Percentiles rank a stretch among this genome's conserved stretches.
Conservation (phyloP, 225 moss, liverwort and hornwort genomes). For the Neckera pumila region DNA sequence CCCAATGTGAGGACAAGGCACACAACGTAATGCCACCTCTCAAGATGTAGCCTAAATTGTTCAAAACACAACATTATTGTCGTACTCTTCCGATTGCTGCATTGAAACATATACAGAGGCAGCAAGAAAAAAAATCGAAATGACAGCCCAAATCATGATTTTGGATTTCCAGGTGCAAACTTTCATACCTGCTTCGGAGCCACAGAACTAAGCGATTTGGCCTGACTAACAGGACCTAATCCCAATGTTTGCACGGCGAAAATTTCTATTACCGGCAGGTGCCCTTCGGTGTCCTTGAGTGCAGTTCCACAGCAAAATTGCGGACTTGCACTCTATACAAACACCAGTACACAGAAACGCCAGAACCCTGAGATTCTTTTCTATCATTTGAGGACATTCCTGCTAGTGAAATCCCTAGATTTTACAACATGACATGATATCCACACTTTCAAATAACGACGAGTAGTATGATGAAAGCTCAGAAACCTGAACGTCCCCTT, state of each 20-base stretch:
- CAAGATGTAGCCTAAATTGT: background rate
- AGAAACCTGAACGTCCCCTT: background rate
- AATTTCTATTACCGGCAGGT: slow-evolving; percentile 17
- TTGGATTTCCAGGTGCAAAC: background rate
- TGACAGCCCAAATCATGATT: background rate
- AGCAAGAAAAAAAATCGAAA: background rate
- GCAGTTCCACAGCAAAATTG: slow-evolving; percentile 17
- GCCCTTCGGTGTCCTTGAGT: slow-evolving; percentile 1
- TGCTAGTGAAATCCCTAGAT: background rate
- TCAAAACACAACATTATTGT: background rate
- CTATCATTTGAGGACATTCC: background rate
- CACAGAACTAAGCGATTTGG: background rate
- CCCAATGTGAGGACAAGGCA: slow-evolving; percentile 13
- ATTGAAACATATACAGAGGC: background rate
- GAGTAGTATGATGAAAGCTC: background rate
- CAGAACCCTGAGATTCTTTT: background rate
- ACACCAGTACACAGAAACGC: background rate
- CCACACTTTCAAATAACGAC: background rate
- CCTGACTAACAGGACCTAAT: slow-evolving; percentile 17
- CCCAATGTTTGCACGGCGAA: slow-evolving; percentile 13
- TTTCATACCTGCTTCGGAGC: slow-evolving; percentile 20
- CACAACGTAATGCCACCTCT: slow-evolving; percentile 6
- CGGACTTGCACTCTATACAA: slow-evolving; percentile 6
- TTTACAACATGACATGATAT: background rate
- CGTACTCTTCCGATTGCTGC: background rate